These are phyloP conservation scores for Entomortierella lignicola DNA, from an alignment of 192 early-diverging fungal genomes.

Conservation along the genomic window DNA sequence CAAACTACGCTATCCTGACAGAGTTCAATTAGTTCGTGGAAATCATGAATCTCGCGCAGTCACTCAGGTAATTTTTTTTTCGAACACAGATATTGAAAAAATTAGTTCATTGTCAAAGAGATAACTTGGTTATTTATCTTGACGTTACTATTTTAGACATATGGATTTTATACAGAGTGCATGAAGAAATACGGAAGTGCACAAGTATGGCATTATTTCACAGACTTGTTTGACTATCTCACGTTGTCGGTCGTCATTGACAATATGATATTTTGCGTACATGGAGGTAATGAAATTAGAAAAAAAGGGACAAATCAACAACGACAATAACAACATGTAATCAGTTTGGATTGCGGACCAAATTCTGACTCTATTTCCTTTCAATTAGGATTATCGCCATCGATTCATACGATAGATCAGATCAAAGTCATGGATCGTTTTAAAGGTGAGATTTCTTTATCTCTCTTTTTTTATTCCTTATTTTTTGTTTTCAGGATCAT, in stretches of 20 bases:
- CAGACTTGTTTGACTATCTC: conserved; percentile 94
- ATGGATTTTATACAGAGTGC: conserved; percentile 95
- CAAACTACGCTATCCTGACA: conserved; percentile 89
- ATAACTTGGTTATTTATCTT: no score
- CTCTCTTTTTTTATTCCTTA: no score
- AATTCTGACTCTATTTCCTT: conserved; percentile 4
- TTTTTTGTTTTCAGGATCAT: no score
- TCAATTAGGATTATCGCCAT: conserved; percentile 75
- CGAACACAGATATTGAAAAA: neutral
- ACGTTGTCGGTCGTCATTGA: conserved; percentile 91
- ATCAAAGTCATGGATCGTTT: conserved; percentile 88
- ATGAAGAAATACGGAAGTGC: conserved; percentile 87
- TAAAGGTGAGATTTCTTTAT: conserved; percentile 65
- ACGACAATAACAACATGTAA: no score
- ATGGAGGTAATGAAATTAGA: conserved; percentile 75
- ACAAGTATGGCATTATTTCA: conserved; percentile 93
- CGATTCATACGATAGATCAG: conserved; percentile 88
- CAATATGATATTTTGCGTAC: conserved; percentile 92
- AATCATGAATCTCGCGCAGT: conserved; percentile 96
- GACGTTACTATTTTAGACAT: conserved; percentile 69
- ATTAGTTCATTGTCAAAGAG: no score
- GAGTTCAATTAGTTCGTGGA: conserved; percentile 90
- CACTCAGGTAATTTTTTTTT: conserved; percentile 71
- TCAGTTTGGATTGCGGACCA: conserved; percentile 1
- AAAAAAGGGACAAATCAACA: neutral